A percentile compares a stretch with the other conserved stretches of the same genome.
Evolutionary conservation across 2,329 filamentous ascomycete species (phyloP).

Genomic region (Diaporthe sp.): DNA sequence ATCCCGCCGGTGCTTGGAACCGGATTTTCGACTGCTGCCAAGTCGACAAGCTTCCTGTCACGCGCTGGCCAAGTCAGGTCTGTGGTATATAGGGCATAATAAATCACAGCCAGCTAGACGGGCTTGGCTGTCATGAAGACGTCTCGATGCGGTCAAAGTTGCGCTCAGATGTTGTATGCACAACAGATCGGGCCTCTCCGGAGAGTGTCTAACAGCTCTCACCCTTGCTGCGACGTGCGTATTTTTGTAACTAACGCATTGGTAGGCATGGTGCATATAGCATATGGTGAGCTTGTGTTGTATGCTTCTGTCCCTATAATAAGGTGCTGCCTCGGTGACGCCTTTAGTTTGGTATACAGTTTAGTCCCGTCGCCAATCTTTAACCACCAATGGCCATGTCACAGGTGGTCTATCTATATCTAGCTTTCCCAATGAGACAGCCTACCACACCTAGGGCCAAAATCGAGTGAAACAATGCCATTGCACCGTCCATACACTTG

Average conservation of each 20-base stretch:
- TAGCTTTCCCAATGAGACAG: slow-evolving; percentile 18
- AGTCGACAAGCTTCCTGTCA: slow-evolving; percentile 27
- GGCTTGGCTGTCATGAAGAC: background rate
- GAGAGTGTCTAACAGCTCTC: background rate
- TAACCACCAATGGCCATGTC: background rate
- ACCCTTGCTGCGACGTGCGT: background rate
- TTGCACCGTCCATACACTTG: background rate
- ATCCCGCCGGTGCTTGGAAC: slow-evolving; percentile 1
- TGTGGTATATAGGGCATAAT: background rate
- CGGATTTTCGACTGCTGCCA: slow-evolving; percentile 18
- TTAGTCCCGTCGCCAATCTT: background rate
- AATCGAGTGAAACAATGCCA: slow-evolving; percentile 14
- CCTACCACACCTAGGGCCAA: slow-evolving; percentile 12
- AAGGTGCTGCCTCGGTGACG: background rate
- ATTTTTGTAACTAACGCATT: background rate
- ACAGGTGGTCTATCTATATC: background rate
- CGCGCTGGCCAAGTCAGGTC: background rate
- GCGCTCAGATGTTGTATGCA: background rate
- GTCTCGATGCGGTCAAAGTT: background rate
- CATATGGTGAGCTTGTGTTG: background rate
- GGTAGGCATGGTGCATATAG: background rate
- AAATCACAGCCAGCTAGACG: background rate
- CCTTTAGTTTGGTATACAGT: slow-evolving; percentile 15
- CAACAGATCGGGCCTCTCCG: background rate
- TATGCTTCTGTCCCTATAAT: background rate